These are phyloP conservation scores for Akanthomyces lecanii DNA, from an alignment of 2,329 filamentous ascomycete species.

Conservation along the genomic window DNA sequence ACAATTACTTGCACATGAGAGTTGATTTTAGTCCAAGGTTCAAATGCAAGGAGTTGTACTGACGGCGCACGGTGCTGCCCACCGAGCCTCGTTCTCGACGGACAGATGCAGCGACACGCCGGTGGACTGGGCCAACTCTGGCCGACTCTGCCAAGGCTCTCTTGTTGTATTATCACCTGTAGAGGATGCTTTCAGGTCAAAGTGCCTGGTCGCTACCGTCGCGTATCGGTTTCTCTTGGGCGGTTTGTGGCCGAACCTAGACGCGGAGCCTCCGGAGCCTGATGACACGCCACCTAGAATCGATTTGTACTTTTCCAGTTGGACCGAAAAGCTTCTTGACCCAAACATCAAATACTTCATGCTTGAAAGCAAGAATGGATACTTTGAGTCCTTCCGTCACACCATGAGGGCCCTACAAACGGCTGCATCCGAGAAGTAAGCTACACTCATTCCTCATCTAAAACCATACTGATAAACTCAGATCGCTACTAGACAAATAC, in stretches of 20 bases:
- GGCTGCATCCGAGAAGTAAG: conserved; percentile 42
- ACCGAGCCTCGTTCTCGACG: conserved; percentile 67
- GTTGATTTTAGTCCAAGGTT: conserved; percentile 44
- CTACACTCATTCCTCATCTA: conserved; percentile 25
- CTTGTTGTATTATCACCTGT: conserved; percentile 50
- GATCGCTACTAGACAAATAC: background rate
- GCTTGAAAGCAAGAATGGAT: conserved; percentile 69
- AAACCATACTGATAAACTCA: background rate
- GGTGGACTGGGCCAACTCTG: conserved; percentile 60
- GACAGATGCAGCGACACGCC: conserved; percentile 55
- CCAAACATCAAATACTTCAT: conserved; percentile 68
- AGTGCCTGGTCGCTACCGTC: conserved; percentile 67
- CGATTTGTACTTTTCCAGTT: conserved; percentile 67
- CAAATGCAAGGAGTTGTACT: conserved; percentile 63
- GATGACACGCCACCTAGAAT: conserved; percentile 56
- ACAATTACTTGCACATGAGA: too few relatives aligned
- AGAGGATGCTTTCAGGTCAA: conserved; percentile 57
- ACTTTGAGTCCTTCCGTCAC: conserved; percentile 73
- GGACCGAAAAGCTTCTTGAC: conserved; percentile 61
- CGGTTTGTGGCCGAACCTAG: conserved; percentile 53
- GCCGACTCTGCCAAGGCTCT: conserved; percentile 48
- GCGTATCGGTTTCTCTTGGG: conserved; percentile 61
- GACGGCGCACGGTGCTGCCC: conserved; percentile 57
- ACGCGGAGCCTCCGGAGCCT: conserved; percentile 13
- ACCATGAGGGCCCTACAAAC: conserved; percentile 67